phyloP scores from a whole-genome alignment of 139 green algal genomes.

The Chlamydomonas sphaeroides region DNA sequence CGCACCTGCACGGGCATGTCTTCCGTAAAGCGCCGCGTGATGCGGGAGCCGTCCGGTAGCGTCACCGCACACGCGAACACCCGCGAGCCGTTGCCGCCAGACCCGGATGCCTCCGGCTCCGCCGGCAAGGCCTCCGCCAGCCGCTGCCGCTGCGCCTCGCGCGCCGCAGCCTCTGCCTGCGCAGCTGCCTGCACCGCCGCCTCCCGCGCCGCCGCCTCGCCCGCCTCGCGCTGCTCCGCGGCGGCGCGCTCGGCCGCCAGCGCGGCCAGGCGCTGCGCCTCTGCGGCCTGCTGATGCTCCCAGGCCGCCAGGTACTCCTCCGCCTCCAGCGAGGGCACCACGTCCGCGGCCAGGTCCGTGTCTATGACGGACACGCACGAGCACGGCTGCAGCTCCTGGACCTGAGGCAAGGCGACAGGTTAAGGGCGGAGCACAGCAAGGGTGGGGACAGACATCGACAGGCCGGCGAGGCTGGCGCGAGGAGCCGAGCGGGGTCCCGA shows the following conservation, averaged over 20 bases:
- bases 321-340: conserved; percentile 79
- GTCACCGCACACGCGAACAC: conserved; percentile 63
- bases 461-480: too few relatives aligned
- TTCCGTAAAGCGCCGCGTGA: conserved; percentile 65
- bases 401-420: too few relatives aligned
- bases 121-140: conserved; percentile 56
- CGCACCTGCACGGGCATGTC: conserved; percentile 40
- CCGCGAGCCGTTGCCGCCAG: neutral
- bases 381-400: conserved; percentile 72
- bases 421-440: too few relatives aligned
- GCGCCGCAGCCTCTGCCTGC: conserved; percentile 9
- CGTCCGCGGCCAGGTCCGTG: conserved; percentile 84
- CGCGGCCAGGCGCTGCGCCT: conserved; percentile 44
- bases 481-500: too few relatives aligned
- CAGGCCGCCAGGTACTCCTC: conserved; percentile 49
- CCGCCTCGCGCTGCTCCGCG: conserved; percentile 19
- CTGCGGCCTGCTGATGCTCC: conserved; percentile 54
- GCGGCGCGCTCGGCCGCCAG: conserved; percentile 23
- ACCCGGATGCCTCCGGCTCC: conserved; percentile 50
- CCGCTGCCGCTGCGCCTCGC: conserved; percentile 26
- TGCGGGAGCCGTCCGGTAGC: conserved; percentile 73
- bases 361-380: conserved; percentile 72
- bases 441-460: too few relatives aligned
- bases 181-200: conserved; percentile 31
- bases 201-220: conserved; percentile 23